Conservation (phyloP, 1,284 basidiomycete genomes). For the Leccinum cinnamomeum region DNA sequence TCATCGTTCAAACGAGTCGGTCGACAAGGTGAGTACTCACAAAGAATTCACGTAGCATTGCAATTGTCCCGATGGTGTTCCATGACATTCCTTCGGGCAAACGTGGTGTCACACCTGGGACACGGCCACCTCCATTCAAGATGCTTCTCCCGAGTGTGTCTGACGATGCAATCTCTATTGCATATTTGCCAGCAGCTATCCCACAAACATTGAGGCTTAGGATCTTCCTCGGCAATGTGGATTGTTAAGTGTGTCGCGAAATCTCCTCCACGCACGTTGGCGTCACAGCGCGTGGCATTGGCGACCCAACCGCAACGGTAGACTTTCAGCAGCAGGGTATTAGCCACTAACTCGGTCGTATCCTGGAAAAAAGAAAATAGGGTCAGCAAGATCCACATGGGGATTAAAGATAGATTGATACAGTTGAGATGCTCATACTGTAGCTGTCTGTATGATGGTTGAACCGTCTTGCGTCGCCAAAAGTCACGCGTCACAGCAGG, state of each 20-base stretch:
- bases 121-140: neutral
- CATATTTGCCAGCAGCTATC: neutral
- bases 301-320: neutral
- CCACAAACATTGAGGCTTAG: neutral
- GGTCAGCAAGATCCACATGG: neutral
- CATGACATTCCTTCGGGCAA: neutral
- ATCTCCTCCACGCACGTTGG: neutral
- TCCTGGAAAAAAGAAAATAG: neutral
- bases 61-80: neutral
- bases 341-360: neutral
- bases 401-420: neutral
- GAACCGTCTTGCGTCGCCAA: no score
- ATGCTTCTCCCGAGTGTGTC: neutral
- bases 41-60: neutral
- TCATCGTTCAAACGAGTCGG: neutral
- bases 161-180: neutral
- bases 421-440: neutral
- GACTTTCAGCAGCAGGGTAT: neutral
- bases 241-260: neutral
- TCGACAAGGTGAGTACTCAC: neutral
- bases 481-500: no score
- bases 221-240: neutral
- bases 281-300: neutral
- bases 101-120: neutral
- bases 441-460: no score